These are phyloP conservation scores for Chlamydomonas applanata DNA, from an alignment of 139 green algal genomes.

Conservation along the genomic window DNA sequence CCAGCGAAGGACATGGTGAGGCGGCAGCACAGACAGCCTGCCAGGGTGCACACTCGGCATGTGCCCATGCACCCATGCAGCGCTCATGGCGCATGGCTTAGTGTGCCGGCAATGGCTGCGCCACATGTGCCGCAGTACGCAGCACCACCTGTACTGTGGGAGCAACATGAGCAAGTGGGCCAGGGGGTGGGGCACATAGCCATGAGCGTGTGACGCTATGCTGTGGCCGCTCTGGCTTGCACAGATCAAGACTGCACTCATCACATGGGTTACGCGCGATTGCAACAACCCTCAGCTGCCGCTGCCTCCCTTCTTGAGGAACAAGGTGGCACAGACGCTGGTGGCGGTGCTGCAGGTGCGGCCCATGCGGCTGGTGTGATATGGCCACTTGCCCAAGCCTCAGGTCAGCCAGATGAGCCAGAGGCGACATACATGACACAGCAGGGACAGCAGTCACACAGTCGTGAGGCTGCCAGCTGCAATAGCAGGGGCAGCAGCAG, in stretches of 20 bases:
- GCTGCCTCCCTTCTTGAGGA: slow-evolving; percentile 79
- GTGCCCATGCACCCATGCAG: background rate
- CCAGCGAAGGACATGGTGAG: slow-evolving; percentile 30
- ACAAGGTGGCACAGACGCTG: slow-evolving; percentile 91
- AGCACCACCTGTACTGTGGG: background rate
- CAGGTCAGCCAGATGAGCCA: too few relatives aligned
- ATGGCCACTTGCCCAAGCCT: too few relatives aligned
- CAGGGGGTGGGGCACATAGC: background rate
- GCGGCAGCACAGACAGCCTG: background rate
- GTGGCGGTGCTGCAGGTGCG: slow-evolving; percentile 60
- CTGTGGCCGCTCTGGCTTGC: background rate
- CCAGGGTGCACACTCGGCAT: background rate
- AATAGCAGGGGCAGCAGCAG: background rate
- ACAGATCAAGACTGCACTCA: slow-evolving; percentile 50
- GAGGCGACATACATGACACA: too few relatives aligned
- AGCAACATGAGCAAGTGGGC: background rate
- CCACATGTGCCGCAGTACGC: too few relatives aligned
- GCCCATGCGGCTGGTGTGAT: background rate
- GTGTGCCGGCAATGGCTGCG: background rate
- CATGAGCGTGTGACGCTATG: background rate
- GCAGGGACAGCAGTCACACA: background rate
- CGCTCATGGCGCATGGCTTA: background rate
- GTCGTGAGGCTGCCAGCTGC: background rate
- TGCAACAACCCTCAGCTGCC: slow-evolving; percentile 36
- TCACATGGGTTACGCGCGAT: slow-evolving; percentile 58